Evolutionary conservation across 2,329 filamentous ascomycete genomes (phyloP), one percentile per base, ranked within the genome.

Genomic region (Beauveria pseudobassiana): DNA sequence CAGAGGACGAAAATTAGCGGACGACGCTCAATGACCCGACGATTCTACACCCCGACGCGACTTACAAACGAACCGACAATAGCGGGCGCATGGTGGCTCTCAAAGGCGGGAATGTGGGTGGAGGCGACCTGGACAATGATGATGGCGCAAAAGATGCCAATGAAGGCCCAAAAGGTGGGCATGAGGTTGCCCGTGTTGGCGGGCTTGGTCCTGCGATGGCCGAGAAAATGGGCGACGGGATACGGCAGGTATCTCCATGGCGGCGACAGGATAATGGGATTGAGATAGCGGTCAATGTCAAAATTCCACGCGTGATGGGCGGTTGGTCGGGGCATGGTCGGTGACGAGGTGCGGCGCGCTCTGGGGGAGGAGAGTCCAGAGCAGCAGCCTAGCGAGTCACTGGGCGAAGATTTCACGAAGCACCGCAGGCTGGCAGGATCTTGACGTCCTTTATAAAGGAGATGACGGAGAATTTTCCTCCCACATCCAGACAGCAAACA

Each of bases 221-320:
- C 88, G 2, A 96, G 75, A 67, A 91, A 88, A 66, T 85, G 82
- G 22, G 89, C 82, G 22, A 95, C 70, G 0, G 82, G 82, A 52
- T 77, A 78, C 0, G 91, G 92, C 1, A 96, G 70, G 50, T 77
- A 75, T 30, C 81, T 76, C 71, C 90, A 82, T 67, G 82, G 84
- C 46, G 88, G 87, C 16, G 82, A 77, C 9, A 89, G 89, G 26
- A 96, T 70, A 63, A 85, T 79, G 3, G 81, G 88, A 71, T 93
- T 91, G 56, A 96, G 71, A 70, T 87, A 85, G n/a, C 75, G 76
- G 78, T 96, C 92, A 65, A 96, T 83, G 74, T 95, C 85, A 74
- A 96, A 85, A 69, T 87, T 79, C 76, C 79, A 81, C 40, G 53
- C 48, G 49, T 59, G 57, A 22, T 52, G 57, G 24, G 38, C 26